Percentiles rank a stretch among this genome's conserved stretches.
Evolutionary conservation across 2,329 filamentous ascomycete species (phyloP).

Genomic region (Aspergillus felis): DNA sequence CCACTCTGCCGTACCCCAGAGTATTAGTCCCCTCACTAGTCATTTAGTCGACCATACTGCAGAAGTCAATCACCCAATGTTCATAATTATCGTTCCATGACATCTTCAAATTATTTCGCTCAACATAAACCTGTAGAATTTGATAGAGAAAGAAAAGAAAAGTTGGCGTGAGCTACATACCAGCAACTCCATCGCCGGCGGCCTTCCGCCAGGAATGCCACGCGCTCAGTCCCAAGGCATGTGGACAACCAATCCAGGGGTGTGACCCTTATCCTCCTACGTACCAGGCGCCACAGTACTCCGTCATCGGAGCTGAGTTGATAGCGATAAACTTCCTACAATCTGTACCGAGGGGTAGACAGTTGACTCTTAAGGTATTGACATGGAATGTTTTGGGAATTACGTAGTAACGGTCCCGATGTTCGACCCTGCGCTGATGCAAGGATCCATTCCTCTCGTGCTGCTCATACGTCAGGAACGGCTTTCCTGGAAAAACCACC

Average conservation of each 20-base stretch:
- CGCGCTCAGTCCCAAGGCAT: not conserved
- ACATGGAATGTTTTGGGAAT: not conserved
- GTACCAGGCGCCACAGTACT: not conserved
- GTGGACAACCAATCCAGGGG: not conserved
- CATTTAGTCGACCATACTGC: not conserved
- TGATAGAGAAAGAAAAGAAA: not conserved
- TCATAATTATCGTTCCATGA: not conserved
- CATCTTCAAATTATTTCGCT: not conserved
- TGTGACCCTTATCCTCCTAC: not conserved
- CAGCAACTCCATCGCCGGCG: not conserved
- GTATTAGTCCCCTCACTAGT: not conserved
- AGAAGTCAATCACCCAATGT: not conserved
- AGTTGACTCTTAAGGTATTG: too few species aligned
- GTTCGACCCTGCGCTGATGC: not conserved
- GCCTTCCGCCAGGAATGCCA: not conserved
- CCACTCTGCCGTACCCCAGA: not conserved
- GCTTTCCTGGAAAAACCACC: too few species aligned
- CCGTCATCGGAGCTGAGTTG: not conserved
- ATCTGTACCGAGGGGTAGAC: too few species aligned
- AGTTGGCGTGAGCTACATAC: not conserved
- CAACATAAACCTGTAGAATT: not conserved
- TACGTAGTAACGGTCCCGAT: not conserved
- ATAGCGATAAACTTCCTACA: not conserved
- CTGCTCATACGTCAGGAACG: not conserved
- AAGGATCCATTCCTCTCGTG: not conserved